Conservation (phyloP, 306 rosid species). For the Boehmeria nivea region DNA sequence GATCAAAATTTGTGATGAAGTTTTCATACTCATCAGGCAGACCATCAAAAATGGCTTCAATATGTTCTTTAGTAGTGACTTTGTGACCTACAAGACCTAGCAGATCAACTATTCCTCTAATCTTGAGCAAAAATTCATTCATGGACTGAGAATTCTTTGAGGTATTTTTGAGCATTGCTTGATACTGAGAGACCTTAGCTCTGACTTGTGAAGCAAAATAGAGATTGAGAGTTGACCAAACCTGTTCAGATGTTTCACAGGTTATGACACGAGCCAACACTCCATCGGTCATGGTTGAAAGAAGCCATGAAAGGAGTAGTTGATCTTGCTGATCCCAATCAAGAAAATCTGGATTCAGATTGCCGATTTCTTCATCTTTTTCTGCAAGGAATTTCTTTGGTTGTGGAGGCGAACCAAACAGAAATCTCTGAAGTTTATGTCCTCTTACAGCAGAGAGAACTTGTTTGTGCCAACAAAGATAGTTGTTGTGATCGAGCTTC, state of each 20-base stretch:
- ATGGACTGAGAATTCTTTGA: neutral
- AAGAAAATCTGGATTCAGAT: neutral
- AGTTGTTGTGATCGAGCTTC: too few species aligned
- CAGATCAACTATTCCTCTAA: neutral
- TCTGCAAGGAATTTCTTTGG: neutral
- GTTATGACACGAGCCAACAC: neutral
- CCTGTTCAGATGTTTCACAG: neutral
- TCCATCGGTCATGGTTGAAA: neutral
- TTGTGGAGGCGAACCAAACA: neutral
- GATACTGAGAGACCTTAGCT: neutral
- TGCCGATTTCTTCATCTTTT: neutral
- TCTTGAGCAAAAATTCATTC: neutral
- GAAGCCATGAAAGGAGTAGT: neutral
- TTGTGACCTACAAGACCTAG: too few species aligned
- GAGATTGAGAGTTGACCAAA: neutral
- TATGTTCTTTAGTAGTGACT: too few species aligned
- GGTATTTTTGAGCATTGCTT: too few species aligned
- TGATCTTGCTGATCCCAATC: neutral
- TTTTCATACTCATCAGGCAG: too few species aligned
- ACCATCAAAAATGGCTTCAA: too few species aligned
- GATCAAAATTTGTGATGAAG: too few species aligned
- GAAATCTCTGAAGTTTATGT: neutral
- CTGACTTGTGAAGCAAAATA: neutral
- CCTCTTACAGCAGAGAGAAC: neutral
- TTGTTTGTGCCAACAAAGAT: neutral